A percentile compares a stretch with the other conserved stretches of the same genome.
Evolutionary conservation across 2,329 filamentous ascomycete species (phyloP).

Genomic region (Calonectria pteridis): DNA sequence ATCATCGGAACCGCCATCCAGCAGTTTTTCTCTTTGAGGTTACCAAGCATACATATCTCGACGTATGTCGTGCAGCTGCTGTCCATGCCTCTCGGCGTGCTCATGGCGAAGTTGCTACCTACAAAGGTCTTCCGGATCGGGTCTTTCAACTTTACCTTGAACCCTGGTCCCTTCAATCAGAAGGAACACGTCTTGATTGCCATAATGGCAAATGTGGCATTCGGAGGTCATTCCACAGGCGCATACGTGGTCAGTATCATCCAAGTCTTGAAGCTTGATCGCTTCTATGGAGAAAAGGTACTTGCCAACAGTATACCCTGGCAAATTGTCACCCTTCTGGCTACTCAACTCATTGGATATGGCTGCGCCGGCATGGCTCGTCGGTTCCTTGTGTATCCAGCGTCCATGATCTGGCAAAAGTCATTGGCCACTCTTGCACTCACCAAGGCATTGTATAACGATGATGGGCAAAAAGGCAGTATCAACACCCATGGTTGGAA

Average conservation of each 20-base stretch:
- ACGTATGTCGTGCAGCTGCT: constrained; percentile 57
- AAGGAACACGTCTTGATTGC: constrained; percentile 68
- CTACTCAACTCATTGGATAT: constrained; percentile 65
- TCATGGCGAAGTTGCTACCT: constrained; percentile 45
- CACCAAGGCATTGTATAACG: constrained; percentile 42
- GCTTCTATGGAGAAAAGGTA: constrained; percentile 58
- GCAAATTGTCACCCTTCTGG: constrained; percentile 59
- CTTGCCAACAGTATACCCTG: constrained; percentile 54
- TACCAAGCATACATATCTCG: constrained; percentile 55
- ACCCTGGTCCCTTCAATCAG: constrained; percentile 64
- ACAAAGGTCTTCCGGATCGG: constrained; percentile 11
- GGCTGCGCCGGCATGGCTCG: constrained; percentile 62
- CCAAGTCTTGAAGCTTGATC: constrained; percentile 58
- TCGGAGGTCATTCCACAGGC: constrained; percentile 44
- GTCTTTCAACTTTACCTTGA: constrained; percentile 49
- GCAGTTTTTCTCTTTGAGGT: constrained; percentile 57
- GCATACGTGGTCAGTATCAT: constrained; percentile 61
- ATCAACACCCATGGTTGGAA: constrained; percentile 40
- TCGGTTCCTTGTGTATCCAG: constrained; percentile 62
- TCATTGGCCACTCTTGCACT: constrained; percentile 61
- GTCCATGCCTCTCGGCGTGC: constrained; percentile 52
- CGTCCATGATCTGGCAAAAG: constrained; percentile 64
- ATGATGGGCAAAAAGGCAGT: constrained; percentile 32
- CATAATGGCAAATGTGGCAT: constrained; percentile 68
- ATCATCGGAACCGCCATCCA: constrained; percentile 35